Conservation (phyloP, 1,284 basidiomycete genomes). For the Cryptococcus maquisensis region DNA sequence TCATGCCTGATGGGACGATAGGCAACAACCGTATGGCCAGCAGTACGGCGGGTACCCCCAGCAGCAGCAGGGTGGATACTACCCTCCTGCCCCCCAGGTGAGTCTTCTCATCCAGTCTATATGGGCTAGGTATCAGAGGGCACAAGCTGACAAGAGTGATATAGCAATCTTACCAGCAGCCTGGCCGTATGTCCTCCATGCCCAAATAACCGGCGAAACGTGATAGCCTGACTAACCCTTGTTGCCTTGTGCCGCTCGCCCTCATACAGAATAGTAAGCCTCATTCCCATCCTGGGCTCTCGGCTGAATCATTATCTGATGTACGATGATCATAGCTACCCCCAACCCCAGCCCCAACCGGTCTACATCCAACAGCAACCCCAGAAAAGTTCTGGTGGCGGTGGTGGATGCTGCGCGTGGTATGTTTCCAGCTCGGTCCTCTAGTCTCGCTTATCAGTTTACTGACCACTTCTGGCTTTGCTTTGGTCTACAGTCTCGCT, state of each 20-base stretch:
- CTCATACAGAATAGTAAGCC: not conserved
- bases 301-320: not conserved
- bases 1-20: conserved; percentile 3
- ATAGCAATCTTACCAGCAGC: conserved; percentile 33
- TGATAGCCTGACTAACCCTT: no score
- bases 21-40: conserved; percentile 27
- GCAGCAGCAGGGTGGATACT: conserved; percentile 27
- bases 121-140: not conserved
- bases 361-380: conserved; percentile 43
- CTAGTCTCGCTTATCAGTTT: not conserved
- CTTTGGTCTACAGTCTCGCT: conserved; percentile 13
- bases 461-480: not conserved
- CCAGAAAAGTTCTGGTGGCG: conserved; percentile 22
- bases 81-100: conserved; percentile 40
- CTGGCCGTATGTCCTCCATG: conserved; percentile 25
- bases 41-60: conserved; percentile 18
- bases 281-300: not conserved
- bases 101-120: conserved; percentile 7
- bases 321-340: conserved; percentile 24
- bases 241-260: not conserved
- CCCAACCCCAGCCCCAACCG: conserved; percentile 43
- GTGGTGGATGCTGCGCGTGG: conserved; percentile 35
- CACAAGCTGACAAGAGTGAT: not conserved
- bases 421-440: conserved; percentile 4
- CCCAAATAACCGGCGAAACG: not conserved